Base-by-base conservation (phyloP, 441 rosid genomes). In the Raphanus hybrid region DNA sequence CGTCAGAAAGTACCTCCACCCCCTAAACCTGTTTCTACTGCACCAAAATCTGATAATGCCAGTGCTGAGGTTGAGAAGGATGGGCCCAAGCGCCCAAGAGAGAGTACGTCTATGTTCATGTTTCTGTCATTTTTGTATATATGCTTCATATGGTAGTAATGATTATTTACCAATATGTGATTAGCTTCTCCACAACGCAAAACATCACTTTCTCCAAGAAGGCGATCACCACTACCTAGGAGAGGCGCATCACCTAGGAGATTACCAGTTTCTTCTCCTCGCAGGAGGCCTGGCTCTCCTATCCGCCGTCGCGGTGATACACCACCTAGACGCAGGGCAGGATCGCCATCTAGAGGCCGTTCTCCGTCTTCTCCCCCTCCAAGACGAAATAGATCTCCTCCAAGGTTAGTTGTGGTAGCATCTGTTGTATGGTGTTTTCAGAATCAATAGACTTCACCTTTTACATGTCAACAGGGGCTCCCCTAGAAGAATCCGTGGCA, bases 401-500 rank as follows among this genome's bases (percentile, higher is more conserved):
- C 86, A 67, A 91, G 99, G 99, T 94, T 79, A 67, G 80, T 69
- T 62, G 29, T 67, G 58, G 64, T 37, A 35, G 35, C 67, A 70
- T 27, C 66, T 62, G 74, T 58, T 61, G 10, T 61, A n/a, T 75
- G 45, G 11, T 67, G 57, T 60, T 50, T 61, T 54, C 5, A 39
- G 18, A 61, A 50, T 54, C 73, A 15, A 9, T 8, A 64, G 10
- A 52, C 74, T 71, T 71, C 64, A 82, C 70, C 35, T 57, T 69
- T 65, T 76, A 20, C 79, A 37, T 65, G 79, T 64, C 70, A 27
- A 50, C 73, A 90, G 97, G 90, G 75, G 83, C 50, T 91, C 98
- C 78, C 97, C 98, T 39, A 85, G 96, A 75, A 96, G 98, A 83
- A 84, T 84, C 60, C 93, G 93, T 74, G 97, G 94, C 62, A 93